Conservation (phyloP, 768 basidiomycete species). For the Tulasnella sp. region DNA sequence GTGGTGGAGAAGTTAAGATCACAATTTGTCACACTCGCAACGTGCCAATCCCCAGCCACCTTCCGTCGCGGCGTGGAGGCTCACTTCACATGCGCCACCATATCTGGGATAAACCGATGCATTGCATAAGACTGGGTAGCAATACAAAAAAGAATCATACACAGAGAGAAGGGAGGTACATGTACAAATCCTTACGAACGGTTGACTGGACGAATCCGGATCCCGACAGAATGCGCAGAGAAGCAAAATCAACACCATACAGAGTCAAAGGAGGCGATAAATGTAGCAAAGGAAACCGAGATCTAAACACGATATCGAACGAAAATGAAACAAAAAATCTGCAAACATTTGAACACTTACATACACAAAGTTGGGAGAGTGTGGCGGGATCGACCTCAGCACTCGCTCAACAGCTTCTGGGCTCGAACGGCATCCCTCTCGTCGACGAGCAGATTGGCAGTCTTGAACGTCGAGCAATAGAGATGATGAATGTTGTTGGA, state of each 20-base stretch:
- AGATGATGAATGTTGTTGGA: constrained; percentile 74
- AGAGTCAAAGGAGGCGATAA: neutral
- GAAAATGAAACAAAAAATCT: neutral
- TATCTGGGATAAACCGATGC: neutral
- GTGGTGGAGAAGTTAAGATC: neutral
- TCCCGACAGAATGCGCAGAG: neutral
- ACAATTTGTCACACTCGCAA: neutral
- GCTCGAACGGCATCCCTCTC: constrained; percentile 30
- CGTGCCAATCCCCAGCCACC: too few species aligned
- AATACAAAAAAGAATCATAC: neutral
- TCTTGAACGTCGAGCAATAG: constrained; percentile 81
- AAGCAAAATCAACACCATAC: neutral
- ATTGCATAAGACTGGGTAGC: neutral
- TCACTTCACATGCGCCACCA: neutral
- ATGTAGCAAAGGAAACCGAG: neutral
- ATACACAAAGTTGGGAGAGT: neutral
- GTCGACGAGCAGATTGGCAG: constrained; percentile 67
- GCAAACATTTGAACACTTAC: neutral
- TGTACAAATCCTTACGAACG: too few species aligned
- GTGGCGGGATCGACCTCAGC: neutral
- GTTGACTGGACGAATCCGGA: neutral
- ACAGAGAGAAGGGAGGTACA: neutral
- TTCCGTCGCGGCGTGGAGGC: too few species aligned
- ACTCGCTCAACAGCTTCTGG: constrained; percentile 22
- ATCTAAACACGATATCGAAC: neutral